A percentile compares a stretch with the other conserved stretches of the same genome.
Conservation (phyloP, 23 red algal genomes). For the Porphyridium purpureum region DNA sequence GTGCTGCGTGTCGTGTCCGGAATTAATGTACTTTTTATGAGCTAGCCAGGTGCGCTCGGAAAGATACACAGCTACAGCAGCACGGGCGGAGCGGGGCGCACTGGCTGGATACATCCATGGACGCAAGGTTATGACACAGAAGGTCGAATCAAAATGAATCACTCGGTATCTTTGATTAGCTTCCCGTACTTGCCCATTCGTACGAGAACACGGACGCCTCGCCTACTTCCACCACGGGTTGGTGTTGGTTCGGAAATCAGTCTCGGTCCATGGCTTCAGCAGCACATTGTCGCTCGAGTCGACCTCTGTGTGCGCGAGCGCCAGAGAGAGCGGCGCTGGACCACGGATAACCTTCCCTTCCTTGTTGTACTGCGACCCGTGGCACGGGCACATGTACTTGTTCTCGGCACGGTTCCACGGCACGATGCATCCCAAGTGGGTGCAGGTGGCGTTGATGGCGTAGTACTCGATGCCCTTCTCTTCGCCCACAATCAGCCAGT, state of each 20-base stretch:
- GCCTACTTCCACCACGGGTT: conserved; percentile 98
- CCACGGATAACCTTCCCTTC: conserved; percentile 87
- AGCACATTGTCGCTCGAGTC: conserved; percentile 48
- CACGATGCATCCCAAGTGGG: conserved; percentile 94
- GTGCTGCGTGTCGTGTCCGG: too few relatives aligned
- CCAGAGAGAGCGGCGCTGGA: conserved; percentile 89
- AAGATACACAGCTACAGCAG: too few relatives aligned
- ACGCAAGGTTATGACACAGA: too few relatives aligned
- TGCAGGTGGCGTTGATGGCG: conserved; percentile 90
- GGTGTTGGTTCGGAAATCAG: conserved; percentile 79
- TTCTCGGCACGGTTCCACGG: conserved; percentile 93
- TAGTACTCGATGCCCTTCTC: conserved; percentile 62
- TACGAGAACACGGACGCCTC: too few relatives aligned
- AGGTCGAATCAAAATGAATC: too few relatives aligned
- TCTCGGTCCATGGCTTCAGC: conserved; percentile 92
- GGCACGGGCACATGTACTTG: conserved; percentile 96
- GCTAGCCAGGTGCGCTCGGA: too few relatives aligned
- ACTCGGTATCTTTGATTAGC: too few relatives aligned
- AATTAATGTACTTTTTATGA: too few relatives aligned
- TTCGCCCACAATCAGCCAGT: conserved; percentile 66
- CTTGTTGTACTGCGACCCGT: conserved; percentile 88
- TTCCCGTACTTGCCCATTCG: too few relatives aligned
- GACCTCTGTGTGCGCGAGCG: conserved; percentile 55
- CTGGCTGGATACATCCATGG: too few relatives aligned
- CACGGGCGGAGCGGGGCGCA: too few relatives aligned